phyloP scores from a whole-genome alignment of 805 yeast species.

The Blastobotrys muscicola region DNA sequence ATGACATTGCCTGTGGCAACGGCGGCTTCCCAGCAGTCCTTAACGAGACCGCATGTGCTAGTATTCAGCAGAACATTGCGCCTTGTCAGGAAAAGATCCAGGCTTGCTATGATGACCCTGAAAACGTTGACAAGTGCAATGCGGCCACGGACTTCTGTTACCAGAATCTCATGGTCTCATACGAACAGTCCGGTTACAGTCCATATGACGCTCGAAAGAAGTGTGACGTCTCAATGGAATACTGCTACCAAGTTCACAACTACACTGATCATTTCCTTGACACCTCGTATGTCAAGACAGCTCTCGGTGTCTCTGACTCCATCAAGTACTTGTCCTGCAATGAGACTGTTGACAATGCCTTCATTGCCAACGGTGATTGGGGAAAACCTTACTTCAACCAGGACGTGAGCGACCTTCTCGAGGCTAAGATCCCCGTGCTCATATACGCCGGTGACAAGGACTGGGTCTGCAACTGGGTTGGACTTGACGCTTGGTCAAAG shows the following conservation, averaged over 20 bases:
- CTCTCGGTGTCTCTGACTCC: conserved; percentile 81
- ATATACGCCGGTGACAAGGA: conserved; percentile 86
- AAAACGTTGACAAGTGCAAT: conserved; percentile 70
- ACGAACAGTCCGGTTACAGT: conserved; percentile 70
- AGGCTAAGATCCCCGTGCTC: conserved; percentile 58
- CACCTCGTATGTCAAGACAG: conserved; percentile 57
- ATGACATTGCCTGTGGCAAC: conserved; percentile 92
- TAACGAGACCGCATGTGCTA: conserved; percentile 64
- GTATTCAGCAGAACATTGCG: conserved; percentile 53
- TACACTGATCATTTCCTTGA: conserved; percentile 71
- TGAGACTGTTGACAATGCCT: conserved; percentile 41
- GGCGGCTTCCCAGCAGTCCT: conserved; percentile 79
- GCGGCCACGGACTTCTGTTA: conserved; percentile 88
- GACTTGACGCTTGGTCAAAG: conserved; percentile 72
- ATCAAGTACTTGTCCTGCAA: conserved; percentile 66
- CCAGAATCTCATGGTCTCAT: conserved; percentile 67
- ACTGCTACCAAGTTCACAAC: conserved; percentile 68
- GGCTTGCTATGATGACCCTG: conserved; percentile 57
- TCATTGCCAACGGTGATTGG: conserved; percentile 72
- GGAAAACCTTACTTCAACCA: conserved; percentile 73
- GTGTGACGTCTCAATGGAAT: conserved; percentile 35
- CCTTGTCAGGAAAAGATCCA: conserved; percentile 69
- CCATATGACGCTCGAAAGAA: conserved; percentile 78
- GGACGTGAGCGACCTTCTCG: conserved; percentile 55
- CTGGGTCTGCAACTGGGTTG: conserved; percentile 83